Base-by-base conservation (phyloP, 116 monocot species). In the Cymodocea nodosa region DNA sequence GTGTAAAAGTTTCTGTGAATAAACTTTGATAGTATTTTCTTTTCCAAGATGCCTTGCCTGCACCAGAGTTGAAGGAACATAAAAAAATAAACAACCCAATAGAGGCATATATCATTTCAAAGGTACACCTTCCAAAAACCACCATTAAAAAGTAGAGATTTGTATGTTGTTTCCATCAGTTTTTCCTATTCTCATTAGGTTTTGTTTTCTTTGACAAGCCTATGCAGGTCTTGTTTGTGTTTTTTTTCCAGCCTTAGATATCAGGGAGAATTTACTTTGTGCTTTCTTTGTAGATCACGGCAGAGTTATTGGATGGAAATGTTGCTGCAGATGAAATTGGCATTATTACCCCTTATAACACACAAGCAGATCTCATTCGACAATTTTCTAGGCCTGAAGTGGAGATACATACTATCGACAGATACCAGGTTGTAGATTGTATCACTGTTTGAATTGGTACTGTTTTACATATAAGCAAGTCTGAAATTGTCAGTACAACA, bases 391-490 rank as follows among this genome's bases (percentile, higher is more conserved):
- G 22, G 64, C 15, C 76, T 84, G 73, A 64, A 64, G 80, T 91
- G 39, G 97, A 97, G 68, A 75, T 88, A 66, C 88, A 97, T 51
- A 97, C 97, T 23, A 91, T 97, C 65, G 97, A 97, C 62, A 87
- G 85, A 73, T 97, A 91, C 66, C 97, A 97, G 91, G 97, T 97
- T 62, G 9, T 15, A 97, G 91, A 91, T 97, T 62, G 9, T 15
- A 23, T 53, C 34, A n/a, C 24, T 51, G 20, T 34, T 0, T 40
- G 9, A 62, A 17, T 16, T 40, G 16, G 23, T 11, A 60, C 60
- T 60, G 4, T 44, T 44, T 44, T 44, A 11, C 44, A 8, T 44
- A 44, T 44, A 6, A 44, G 11, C 44, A 44, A 44, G 3, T 30
- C 30, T 30, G 30, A 30, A 30, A 3, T 30, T 30, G 1, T 30